Conservation (phyloP, 345 rosid species). For the Brassica juncea region DNA sequence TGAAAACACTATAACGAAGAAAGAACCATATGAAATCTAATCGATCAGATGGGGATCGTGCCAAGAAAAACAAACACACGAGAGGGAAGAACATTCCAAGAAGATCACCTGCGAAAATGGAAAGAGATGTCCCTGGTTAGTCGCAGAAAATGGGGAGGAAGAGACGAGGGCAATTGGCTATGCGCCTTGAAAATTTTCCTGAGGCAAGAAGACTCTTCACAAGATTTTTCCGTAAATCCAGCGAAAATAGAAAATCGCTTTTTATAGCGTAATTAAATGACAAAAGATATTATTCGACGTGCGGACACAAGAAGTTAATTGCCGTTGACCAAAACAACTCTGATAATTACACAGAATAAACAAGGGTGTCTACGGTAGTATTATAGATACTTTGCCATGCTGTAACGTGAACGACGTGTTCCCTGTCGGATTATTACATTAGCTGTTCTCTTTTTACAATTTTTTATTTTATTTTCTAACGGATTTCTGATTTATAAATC, state of each 20-base stretch:
- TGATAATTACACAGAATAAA: neutral
- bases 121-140: constrained; percentile 10
- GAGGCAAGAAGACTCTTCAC: constrained; percentile 30
- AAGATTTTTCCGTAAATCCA: constrained; percentile 37
- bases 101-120: constrained; percentile 28
- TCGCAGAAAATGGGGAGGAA: constrained; percentile 21
- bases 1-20: constrained; percentile 6
- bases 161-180: constrained; percentile 12
- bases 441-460: neutral
- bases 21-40: constrained; percentile 1
- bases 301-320: constrained; percentile 1
- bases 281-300: neutral
- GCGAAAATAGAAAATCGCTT: constrained; percentile 20
- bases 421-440: neutral
- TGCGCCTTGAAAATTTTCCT: constrained; percentile 27
- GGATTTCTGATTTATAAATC: neutral
- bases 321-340: constrained; percentile 30
- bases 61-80: neutral
- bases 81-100: neutral
- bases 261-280: constrained; percentile 25
- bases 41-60: neutral
- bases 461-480: neutral
- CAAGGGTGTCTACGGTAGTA: neutral
- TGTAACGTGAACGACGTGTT: constrained; percentile 32
- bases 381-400: neutral